A percentile compares a stretch with the other conserved stretches of the same genome.
Evolutionary conservation across 129 eudicot species (phyloP).

Genomic region (Escallonia herrerae): DNA sequence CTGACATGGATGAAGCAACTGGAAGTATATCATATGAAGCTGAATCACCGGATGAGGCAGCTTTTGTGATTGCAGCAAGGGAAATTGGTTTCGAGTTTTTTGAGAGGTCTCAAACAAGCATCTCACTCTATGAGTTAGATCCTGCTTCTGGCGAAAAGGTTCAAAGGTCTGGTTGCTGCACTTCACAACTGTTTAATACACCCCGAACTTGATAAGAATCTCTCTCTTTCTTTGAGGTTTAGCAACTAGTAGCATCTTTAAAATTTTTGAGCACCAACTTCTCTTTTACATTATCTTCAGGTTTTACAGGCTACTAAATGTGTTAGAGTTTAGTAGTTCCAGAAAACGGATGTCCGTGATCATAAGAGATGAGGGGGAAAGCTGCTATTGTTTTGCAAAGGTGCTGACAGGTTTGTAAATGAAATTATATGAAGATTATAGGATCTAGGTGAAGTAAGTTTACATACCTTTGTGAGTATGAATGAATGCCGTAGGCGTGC

Average conservation of each 20-base stretch:
- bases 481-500: no score
- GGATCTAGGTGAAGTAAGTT: neutral
- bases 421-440: neutral
- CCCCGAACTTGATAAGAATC: no score
- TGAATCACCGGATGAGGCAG: constrained; percentile 66
- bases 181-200: neutral
- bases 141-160: constrained; percentile 21
- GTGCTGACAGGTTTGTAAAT: constrained; percentile 53
- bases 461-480: neutral
- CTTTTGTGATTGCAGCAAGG: constrained; percentile 59
- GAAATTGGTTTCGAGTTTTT: constrained; percentile 61
- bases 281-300: constrained; percentile 19
- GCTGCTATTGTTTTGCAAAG: constrained; percentile 41
- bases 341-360: constrained; percentile 63
- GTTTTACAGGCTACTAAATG: constrained; percentile 30
- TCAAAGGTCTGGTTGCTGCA: constrained; percentile 38
- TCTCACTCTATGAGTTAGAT: constrained; percentile 39
- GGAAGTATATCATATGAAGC: constrained; percentile 51
- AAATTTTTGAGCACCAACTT: no score
- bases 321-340: constrained; percentile 50
- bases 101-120: constrained; percentile 47
- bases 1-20: constrained; percentile 44
- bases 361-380: constrained; percentile 41
- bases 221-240: no score
- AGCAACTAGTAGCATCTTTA: no score